Evolutionary conservation across 1,139 yeast genomes (phyloP).

Genomic region (Nakaseomyces nivariensis): DNA sequence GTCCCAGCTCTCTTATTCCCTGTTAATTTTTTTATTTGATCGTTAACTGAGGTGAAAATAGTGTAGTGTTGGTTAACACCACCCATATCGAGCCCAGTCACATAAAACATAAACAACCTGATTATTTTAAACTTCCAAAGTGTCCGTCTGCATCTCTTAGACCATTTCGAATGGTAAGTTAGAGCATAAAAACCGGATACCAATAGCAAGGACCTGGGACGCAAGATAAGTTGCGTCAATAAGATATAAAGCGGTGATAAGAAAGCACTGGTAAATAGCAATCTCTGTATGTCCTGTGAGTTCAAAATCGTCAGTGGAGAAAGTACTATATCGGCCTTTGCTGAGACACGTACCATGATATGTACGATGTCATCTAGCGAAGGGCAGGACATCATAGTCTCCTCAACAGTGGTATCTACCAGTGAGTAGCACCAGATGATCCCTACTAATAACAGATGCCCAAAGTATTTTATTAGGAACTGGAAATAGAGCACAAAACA

Average conservation of each 20-base stretch:
- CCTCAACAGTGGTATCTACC: constrained; percentile 41
- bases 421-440: constrained; percentile 57
- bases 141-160: constrained; percentile 64
- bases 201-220: constrained; percentile 61
- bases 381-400: constrained; percentile 57
- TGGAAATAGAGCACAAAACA: constrained; percentile 70
- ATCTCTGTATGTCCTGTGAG: constrained; percentile 67
- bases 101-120: constrained; percentile 62
- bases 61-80: constrained; percentile 34
- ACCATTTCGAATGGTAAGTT: constrained; percentile 79
- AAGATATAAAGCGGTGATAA: constrained; percentile 76
- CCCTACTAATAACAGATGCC: constrained; percentile 68
- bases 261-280: constrained; percentile 75
- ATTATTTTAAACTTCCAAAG: constrained; percentile 74
- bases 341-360: constrained; percentile 62
- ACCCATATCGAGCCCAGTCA: constrained; percentile 81
- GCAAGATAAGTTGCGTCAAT: constrained; percentile 54
- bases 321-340: constrained; percentile 65
- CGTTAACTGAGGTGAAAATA: constrained; percentile 24
- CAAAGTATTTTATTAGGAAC: constrained; percentile 59
- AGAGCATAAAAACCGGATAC: constrained; percentile 52
- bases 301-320: constrained; percentile 70
- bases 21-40: constrained; percentile 19
- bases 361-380: constrained; percentile 84
- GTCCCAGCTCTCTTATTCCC: not conserved